These are phyloP conservation scores for Blastobotrys apis DNA, from an alignment of 1,139 yeast genomes.

Conservation along the genomic window DNA sequence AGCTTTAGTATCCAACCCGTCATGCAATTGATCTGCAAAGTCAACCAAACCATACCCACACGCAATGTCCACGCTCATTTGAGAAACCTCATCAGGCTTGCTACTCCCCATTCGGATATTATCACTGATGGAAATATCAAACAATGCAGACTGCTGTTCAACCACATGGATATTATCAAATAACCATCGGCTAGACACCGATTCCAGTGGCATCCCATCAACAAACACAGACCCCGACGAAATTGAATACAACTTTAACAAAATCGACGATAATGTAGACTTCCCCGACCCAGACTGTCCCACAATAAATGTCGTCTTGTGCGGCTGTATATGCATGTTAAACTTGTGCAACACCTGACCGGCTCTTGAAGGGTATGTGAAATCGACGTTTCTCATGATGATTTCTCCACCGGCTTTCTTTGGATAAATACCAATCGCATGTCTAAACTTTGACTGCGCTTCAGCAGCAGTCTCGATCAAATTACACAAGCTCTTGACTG, in stretches of 20 bases:
- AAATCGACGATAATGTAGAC: constrained; percentile 66
- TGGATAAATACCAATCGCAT: constrained; percentile 33
- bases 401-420: constrained; percentile 44
- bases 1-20: constrained; percentile 53
- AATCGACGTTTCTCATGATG: constrained; percentile 49
- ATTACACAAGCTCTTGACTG: constrained; percentile 19
- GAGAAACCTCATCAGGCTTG: constrained; percentile 20
- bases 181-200: constrained; percentile 50
- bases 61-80: neutral
- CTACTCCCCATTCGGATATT: constrained; percentile 51
- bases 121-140: constrained; percentile 57
- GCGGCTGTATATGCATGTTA: constrained; percentile 43
- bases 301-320: constrained; percentile 55
- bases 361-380: constrained; percentile 58
- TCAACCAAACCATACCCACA: constrained; percentile 10
- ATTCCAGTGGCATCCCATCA: constrained; percentile 48
- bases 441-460: constrained; percentile 15
- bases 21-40: constrained; percentile 47
- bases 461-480: constrained; percentile 18
- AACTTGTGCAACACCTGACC: constrained; percentile 46
- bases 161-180: constrained; percentile 62
- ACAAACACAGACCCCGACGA: constrained; percentile 49
- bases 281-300: constrained; percentile 94
- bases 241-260: constrained; percentile 55
- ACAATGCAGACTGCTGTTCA: constrained; percentile 64